Evolutionary conservation across 1,139 yeast genomes (phyloP).

Genomic region (Debaryomyces udenii): DNA sequence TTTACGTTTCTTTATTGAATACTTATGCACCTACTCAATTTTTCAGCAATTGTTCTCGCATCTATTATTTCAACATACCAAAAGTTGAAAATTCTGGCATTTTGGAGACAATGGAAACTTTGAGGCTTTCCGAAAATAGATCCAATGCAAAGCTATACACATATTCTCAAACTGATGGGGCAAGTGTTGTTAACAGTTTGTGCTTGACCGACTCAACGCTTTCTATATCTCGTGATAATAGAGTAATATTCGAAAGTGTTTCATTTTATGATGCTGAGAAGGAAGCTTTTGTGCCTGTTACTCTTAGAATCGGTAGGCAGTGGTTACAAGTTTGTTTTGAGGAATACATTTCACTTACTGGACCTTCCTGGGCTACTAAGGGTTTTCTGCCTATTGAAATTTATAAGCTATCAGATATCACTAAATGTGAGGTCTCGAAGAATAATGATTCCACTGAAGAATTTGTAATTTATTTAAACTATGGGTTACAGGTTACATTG

Average conservation of each 20-base stretch:
- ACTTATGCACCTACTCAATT: conserved; percentile 52
- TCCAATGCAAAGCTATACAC: conserved; percentile 31
- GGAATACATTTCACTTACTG: conserved; percentile 27
- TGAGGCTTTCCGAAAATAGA: conserved; percentile 21
- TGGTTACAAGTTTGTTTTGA: conserved; percentile 61
- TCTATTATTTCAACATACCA: conserved; percentile 67
- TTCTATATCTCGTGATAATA: conserved; percentile 51
- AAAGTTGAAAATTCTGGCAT: conserved; percentile 40
- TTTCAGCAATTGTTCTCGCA: conserved; percentile 54
- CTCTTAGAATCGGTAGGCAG: conserved; percentile 69
- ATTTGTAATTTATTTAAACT: conserved; percentile 58
- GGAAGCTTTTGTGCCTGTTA: conserved; percentile 48
- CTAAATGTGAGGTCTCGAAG: conserved; percentile 55
- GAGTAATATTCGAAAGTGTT: conserved; percentile 64
- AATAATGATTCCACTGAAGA: conserved; percentile 47
- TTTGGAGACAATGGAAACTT: conserved; percentile 24
- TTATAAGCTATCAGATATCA: conserved; percentile 52
- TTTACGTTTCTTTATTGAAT: conserved; percentile 34
- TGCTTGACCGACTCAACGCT: conserved; percentile 50
- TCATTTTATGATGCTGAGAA: conserved; percentile 46
- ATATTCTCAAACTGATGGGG: conserved; percentile 51
- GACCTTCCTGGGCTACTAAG: conserved; percentile 27
- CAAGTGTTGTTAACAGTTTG: conserved; percentile 49
- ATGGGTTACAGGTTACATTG: conserved; percentile 51
- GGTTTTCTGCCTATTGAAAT: conserved; percentile 55